These are phyloP conservation scores for Sporothrix brasiliensis DNA, from an alignment of 2,329 filamentous ascomycete species.

Conservation along the genomic window DNA sequence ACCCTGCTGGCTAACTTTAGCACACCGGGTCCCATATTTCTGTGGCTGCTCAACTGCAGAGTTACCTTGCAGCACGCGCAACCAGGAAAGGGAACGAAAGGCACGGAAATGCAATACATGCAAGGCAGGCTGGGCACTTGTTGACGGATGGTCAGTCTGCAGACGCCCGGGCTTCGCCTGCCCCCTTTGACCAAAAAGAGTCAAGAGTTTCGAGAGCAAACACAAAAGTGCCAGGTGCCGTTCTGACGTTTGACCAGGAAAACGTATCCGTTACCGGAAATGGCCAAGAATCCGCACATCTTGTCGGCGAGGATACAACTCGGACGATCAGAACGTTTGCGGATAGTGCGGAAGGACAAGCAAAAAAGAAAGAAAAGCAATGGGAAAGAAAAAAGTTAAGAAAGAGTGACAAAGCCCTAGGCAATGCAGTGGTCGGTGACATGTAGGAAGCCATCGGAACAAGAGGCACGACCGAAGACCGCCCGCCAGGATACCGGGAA, in stretches of 20 bases:
- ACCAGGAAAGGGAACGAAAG: neutral
- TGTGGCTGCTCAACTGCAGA: constrained; percentile 11
- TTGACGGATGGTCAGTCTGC: neutral
- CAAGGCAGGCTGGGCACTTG: neutral
- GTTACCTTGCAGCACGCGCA: neutral
- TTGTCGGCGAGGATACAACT: neutral
- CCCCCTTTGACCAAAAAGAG: neutral
- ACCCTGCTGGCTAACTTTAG: too few relatives aligned
- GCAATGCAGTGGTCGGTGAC: neutral
- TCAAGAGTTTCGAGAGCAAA: too few relatives aligned
- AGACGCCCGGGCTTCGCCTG: neutral
- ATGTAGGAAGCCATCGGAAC: neutral
- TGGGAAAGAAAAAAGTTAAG: neutral
- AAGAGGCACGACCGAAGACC: neutral
- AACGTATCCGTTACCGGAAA: neutral
- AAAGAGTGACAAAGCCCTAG: neutral
- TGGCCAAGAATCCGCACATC: too few relatives aligned
- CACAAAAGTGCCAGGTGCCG: too few relatives aligned
- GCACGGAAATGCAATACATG: neutral
- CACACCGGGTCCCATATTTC: too few relatives aligned
- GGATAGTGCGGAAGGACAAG: neutral
- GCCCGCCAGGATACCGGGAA: constrained; percentile 13
- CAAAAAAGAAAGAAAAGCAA: neutral
- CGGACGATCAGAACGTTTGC: neutral
- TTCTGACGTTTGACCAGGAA: too few relatives aligned